Percentiles rank a stretch among this genome's conserved stretches.
Conservation (phyloP, 75 land plant genomes). For the Pinus tabuliformis region DNA sequence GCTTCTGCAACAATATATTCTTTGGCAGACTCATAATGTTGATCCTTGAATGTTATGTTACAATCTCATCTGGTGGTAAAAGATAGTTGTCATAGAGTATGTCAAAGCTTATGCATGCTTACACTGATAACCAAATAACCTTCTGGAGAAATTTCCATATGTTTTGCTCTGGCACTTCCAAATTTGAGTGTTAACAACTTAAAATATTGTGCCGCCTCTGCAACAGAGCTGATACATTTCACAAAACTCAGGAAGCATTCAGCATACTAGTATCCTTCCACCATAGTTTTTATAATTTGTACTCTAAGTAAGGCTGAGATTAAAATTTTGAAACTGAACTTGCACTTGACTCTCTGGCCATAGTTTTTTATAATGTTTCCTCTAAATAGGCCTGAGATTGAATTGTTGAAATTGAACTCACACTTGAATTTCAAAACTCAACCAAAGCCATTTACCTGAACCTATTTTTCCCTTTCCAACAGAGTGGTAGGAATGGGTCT, state of each 20-base stretch:
- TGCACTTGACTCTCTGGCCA: conserved; percentile 1
- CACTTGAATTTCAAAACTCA: neutral
- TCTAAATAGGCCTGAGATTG: neutral
- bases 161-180: conserved; percentile 27
- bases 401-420: neutral
- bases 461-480: conserved; percentile 65
- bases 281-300: conserved; percentile 18
- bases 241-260: neutral
- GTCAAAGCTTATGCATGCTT: conserved; percentile 17
- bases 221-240: conserved; percentile 20
- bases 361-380: conserved; percentile 9
- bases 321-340: neutral
- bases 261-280: neutral
- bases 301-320: neutral
- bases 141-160: conserved; percentile 56
- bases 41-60: too few species aligned
- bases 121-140: conserved; percentile 79
- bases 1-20: neutral
- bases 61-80: too few species aligned
- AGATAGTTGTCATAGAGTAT: neutral
- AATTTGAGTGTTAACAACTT: conserved; percentile 56
- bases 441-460: conserved; percentile 26
- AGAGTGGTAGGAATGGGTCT: conserved; percentile 61
- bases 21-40: too few species aligned
- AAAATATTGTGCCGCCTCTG: conserved; percentile 52